phyloP scores from a whole-genome alignment of 768 basidiomycete genomes.

The Dioszegia crocea region DNA sequence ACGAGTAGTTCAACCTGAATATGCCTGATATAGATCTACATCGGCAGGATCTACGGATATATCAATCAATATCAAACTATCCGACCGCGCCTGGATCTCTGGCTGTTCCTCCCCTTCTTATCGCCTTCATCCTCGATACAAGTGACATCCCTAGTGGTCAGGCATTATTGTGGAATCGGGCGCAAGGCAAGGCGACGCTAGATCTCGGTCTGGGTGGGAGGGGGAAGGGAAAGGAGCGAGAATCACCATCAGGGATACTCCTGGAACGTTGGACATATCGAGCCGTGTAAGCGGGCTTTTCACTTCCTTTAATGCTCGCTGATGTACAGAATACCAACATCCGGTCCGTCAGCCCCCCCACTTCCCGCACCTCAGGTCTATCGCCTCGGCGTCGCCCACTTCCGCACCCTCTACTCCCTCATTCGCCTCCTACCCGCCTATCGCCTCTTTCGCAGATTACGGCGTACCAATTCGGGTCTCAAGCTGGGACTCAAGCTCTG shows the following conservation, averaged over 20 bases:
- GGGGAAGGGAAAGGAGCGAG: constrained; percentile 31
- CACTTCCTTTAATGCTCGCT: no score
- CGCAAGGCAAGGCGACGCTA: constrained; percentile 19
- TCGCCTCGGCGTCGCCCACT: constrained; percentile 44
- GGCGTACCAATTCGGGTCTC: constrained; percentile 38
- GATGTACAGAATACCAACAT: constrained; percentile 2
- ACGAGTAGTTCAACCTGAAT: constrained; percentile 41
- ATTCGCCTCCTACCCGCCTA: constrained; percentile 42
- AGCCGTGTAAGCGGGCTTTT: constrained; percentile 34
- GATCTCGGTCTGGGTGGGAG: constrained; percentile 19
- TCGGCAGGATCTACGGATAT: constrained; percentile 38
- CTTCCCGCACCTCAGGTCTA: constrained; percentile 38
- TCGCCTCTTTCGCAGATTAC: constrained; percentile 32
- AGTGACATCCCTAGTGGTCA: constrained; percentile 37
- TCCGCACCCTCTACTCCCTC: constrained; percentile 38
- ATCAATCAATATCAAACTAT: constrained; percentile 31
- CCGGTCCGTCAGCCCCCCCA: constrained; percentile 21
- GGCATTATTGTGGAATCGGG: constrained; percentile 38
- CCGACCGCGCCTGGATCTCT: neutral
- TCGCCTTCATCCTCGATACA: constrained; percentile 48
- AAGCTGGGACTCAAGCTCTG: constrained; percentile 47
- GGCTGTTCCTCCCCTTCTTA: constrained; percentile 40
- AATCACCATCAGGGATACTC: constrained; percentile 32
- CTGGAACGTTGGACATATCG: constrained; percentile 46
- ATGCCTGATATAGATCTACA: constrained; percentile 43